Base-by-base conservation (phyloP, 192 early-diverging fungal species). In the Tieghemiomyces parasiticus region DNA sequence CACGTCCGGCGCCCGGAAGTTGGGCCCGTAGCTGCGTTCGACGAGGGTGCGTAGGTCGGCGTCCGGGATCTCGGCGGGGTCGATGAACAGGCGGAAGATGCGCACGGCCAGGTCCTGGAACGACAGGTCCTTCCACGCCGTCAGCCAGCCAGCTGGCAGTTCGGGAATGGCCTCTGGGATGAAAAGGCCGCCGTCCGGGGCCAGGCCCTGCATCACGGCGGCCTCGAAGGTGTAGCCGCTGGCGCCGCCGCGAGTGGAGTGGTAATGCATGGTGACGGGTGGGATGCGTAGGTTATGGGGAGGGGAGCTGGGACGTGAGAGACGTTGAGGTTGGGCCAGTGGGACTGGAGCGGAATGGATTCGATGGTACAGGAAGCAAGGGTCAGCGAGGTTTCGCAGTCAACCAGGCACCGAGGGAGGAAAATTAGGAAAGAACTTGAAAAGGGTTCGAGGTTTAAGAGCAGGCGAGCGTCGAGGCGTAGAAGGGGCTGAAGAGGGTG, bases 101-200 rank as follows among this genome's bases (percentile, higher is more conserved):
- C 86, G 78, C 31, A 84, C 72, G 3, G 93, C 91, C n/a, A 98
- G 77, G 64, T 90, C 68, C 12, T 80, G 71, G 68, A 87, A 98
- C 35, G 87, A 67, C 28, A 90, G 76, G 46, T 76, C 53, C 13
- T 75, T 63, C 90, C 91, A 95, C 38, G 64, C 65, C 32, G 72
- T 71, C 46, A 75, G 69, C 81, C 92, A 88, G 73, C 90, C 77
- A 3, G 61, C 46, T 32, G 87, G 81, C 46, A 88, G 73, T 22
- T 62, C 35, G 8, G 95, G 95, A 35, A 98, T 85, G 44, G 69
- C 61, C 63, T 87, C 75, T 26, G 95, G 95, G 56, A 97, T 90
- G 73, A 87, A 96, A 34, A 98, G 80, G 28, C 95, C 93, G 38
- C 95, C 95, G 74, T 97, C 95, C 38, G 84, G 73, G 1, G 92